phyloP scores from a whole-genome alignment of 139 green algal species.

The Gonium pectorale region DNA sequence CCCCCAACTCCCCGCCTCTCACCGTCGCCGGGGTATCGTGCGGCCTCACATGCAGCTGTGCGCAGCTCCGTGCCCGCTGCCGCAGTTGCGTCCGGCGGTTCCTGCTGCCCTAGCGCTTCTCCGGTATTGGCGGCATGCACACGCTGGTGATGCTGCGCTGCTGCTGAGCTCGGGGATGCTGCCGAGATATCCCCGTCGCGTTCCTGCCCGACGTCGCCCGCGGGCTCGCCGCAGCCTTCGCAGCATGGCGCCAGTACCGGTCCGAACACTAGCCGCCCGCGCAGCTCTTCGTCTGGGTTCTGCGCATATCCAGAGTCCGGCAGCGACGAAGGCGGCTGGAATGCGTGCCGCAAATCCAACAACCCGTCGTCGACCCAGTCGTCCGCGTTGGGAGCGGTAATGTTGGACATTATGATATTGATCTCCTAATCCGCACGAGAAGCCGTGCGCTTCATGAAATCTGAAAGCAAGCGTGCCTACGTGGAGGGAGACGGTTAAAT shows the following conservation, averaged over 20 bases:
- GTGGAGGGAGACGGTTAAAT: no score
- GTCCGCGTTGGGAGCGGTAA: neutral
- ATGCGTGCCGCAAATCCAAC: neutral
- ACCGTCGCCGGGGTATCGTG: no score
- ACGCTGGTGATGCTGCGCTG: neutral
- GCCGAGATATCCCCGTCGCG: neutral
- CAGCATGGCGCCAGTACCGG: neutral
- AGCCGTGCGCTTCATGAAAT: no score
- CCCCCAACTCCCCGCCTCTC: no score
- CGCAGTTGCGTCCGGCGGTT: neutral
- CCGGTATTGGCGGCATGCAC: neutral
- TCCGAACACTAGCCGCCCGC: neutral
- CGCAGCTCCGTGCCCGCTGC: no score
- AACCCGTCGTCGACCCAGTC: neutral
- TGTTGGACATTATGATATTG: constrained; percentile 13
- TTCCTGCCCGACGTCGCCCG: neutral
- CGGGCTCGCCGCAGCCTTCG: neutral
- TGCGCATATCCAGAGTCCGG: neutral
- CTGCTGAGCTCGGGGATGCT: neutral
- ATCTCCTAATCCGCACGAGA: no score
- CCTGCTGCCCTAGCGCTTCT: neutral
- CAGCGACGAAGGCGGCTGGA: neutral
- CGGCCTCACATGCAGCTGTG: no score
- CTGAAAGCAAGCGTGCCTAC: no score
- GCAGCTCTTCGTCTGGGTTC: neutral